Conservation (phyloP, 129 eudicot species). For the carrot (Daucus carota) region DH1_v3.0 NC_030384.2:46243501-46244000, state of each 20-base stretch:
- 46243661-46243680: conserved; percentile 68
- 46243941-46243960: conserved; percentile 96
- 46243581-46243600: conserved; percentile 74
- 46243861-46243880: conserved; percentile 47
- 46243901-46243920: conserved; percentile 71
- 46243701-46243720: conserved; percentile 60
- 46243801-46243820: conserved; percentile 79
- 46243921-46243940: conserved; percentile 86
- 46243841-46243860: conserved; percentile 61
- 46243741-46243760: conserved; percentile 67
- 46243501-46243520: conserved; percentile 68
- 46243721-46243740: conserved; percentile 92
- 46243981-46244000: conserved; percentile 93
- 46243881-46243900: conserved; percentile 43
- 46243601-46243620: conserved; percentile 94
- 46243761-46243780: conserved; percentile 64
- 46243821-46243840: conserved; percentile 50
- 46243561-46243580: conserved; percentile 59
- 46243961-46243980: conserved; percentile 91
- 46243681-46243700: conserved; percentile 70
- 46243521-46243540: conserved; percentile 76
- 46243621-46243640: conserved; percentile 94
- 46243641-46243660: conserved; percentile 79
- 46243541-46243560: conserved; percentile 73
- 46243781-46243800: conserved; percentile 89